These are phyloP conservation scores for Bremia lactucae DNA, from an alignment of 352 stramenopile species.

Conservation along the genomic window DNA sequence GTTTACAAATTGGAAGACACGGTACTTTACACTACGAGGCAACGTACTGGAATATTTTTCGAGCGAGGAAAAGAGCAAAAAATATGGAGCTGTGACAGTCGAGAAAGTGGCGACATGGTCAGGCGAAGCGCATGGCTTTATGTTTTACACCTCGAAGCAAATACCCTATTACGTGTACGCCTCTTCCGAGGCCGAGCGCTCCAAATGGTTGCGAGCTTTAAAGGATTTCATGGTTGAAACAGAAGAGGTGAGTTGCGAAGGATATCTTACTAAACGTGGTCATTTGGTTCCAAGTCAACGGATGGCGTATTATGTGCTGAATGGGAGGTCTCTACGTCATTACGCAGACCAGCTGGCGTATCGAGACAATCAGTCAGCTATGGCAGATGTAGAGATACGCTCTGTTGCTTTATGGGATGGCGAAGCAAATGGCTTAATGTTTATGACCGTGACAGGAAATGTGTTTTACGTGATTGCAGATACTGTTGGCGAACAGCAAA, in stretches of 20 bases:
- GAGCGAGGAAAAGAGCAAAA: constrained; percentile 75
- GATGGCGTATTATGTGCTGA: constrained; percentile 80
- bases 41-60: constrained; percentile 82
- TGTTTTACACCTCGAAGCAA: constrained; percentile 86
- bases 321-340: constrained; percentile 69
- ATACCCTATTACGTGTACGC: constrained; percentile 86
- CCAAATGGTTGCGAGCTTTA: constrained; percentile 71
- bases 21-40: constrained; percentile 77
- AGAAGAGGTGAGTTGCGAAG: constrained; percentile 78
- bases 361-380: constrained; percentile 73
- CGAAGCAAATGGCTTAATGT: constrained; percentile 75
- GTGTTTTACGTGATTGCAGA: constrained; percentile 82
- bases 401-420: constrained; percentile 71
- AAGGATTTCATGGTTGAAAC: constrained; percentile 82
- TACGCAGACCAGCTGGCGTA: constrained; percentile 78
- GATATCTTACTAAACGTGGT: constrained; percentile 77
- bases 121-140: constrained; percentile 78
- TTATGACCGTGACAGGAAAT: constrained; percentile 74
- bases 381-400: constrained; percentile 77
- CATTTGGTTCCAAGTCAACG: constrained; percentile 82
- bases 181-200: constrained; percentile 59
- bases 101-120: constrained; percentile 82
- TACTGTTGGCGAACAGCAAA: constrained; percentile 64
- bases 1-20: constrained; percentile 87
- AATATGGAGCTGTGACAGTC: constrained; percentile 77